A percentile compares a stretch with the other conserved stretches of the same genome.
Conservation (phyloP, 306 rosid species). For the Chamaecrista fasciculata region DNA sequence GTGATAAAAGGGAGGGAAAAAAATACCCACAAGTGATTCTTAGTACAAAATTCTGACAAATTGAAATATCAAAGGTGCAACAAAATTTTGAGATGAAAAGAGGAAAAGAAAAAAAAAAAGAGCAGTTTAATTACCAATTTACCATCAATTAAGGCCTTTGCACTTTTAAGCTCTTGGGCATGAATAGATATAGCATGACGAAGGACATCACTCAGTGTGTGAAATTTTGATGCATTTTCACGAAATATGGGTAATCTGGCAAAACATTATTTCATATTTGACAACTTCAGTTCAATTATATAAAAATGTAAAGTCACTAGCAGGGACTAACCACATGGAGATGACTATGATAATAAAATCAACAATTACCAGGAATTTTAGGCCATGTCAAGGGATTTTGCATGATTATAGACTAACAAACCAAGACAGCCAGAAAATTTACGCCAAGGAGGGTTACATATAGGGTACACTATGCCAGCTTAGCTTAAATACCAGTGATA, state of each 20-base stretch:
- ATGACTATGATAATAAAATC: neutral
- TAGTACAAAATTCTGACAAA: neutral
- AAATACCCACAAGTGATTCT: conserved; percentile 2
- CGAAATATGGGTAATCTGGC: conserved; percentile 65
- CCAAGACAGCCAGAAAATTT: neutral
- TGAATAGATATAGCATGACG: conserved; percentile 62
- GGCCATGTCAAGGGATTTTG: neutral
- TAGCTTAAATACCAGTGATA: neutral
- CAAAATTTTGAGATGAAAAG: neutral
- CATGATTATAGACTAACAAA: neutral
- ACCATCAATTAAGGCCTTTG: conserved; percentile 74
- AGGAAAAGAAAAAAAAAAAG: neutral
- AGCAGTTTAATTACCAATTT: conserved; percentile 56
- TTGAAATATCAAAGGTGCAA: neutral
- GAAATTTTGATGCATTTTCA: conserved; percentile 54
- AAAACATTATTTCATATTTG: conserved; percentile 24
- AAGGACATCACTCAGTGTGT: conserved; percentile 58
- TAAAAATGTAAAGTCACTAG: neutral
- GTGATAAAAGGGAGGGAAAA: conserved; percentile 1
- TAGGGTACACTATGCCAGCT: neutral
- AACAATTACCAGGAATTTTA: neutral
- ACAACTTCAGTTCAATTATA: conserved; percentile 25
- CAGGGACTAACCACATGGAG: neutral
- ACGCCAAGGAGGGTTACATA: neutral
- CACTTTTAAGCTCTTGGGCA: conserved; percentile 62